Percentiles rank a stretch among this genome's conserved stretches.
Evolutionary conservation across 2,329 filamentous ascomycete species (phyloP).

Genomic region (Calonectria pseudoreteaudii): DNA sequence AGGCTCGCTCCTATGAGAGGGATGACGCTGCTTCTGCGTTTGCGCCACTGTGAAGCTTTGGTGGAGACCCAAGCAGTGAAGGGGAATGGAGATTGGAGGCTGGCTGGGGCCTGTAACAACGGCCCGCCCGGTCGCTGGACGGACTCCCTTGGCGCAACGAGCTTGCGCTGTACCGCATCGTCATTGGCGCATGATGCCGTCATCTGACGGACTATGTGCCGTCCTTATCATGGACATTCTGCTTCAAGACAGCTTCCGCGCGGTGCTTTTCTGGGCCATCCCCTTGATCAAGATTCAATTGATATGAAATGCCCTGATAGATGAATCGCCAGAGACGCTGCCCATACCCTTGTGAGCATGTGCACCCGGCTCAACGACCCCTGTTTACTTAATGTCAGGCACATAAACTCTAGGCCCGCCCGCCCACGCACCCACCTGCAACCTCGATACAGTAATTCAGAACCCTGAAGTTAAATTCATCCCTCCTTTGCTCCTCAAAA

Average conservation of each 20-base stretch:
- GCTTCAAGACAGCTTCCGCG: not conserved
- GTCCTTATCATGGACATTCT: not conserved
- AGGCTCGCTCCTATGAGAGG: not conserved
- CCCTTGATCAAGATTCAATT: not conserved
- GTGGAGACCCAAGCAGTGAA: conserved; percentile 5
- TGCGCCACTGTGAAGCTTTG: conserved; percentile 13
- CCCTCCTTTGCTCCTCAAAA: not conserved
- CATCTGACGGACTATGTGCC: not conserved
- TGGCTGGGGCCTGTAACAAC: not conserved
- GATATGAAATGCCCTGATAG: not conserved
- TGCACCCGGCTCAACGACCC: not conserved
- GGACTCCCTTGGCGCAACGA: not conserved
- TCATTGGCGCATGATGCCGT: not conserved
- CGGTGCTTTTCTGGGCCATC: not conserved
- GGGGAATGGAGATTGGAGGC: conserved; percentile 15
- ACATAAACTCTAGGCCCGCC: not conserved
- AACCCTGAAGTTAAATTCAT: not conserved
- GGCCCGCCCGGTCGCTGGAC: not conserved
- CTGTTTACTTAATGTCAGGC: not conserved
- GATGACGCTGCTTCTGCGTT: conserved; percentile 19
- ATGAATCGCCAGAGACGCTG: not conserved
- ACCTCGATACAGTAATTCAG: not conserved
- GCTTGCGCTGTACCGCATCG: not conserved
- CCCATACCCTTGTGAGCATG: not conserved
- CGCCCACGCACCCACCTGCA: not conserved